Conservation (phyloP, 768 basidiomycete genomes). For the Auricularia auricula-judae region DNA sequence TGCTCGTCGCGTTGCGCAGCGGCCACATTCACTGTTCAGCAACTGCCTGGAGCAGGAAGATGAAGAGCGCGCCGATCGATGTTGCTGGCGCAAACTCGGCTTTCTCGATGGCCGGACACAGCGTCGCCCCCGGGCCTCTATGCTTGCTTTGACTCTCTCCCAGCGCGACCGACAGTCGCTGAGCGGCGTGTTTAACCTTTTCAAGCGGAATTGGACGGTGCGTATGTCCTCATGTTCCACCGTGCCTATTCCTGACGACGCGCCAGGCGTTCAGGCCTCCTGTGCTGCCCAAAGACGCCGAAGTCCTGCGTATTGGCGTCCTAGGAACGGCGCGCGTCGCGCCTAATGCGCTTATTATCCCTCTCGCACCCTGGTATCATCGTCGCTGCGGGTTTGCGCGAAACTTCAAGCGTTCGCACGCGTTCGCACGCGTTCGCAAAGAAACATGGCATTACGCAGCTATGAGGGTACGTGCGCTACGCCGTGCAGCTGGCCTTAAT, state of each 20-base stretch:
- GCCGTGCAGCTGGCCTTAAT: not conserved
- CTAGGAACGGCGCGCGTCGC: conserved; percentile 21
- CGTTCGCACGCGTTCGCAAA: too few relatives aligned
- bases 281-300: not conserved
- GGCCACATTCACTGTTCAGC: too few relatives aligned
- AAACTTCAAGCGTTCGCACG: conserved; percentile 14
- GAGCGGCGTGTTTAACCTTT: not conserved
- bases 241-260: not conserved
- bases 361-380: conserved; percentile 17
- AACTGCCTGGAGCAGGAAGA: too few relatives aligned
- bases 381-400: conserved; percentile 22
- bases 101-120: too few relatives aligned
- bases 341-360: conserved; percentile 16
- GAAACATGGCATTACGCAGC: conserved; percentile 17
- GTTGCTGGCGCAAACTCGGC: too few relatives aligned
- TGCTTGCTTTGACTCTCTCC: too few relatives aligned
- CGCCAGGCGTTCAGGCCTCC: not conserved
- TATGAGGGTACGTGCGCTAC: conserved; percentile 12
- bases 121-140: too few relatives aligned
- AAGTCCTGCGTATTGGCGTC: conserved; percentile 14
- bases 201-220: not conserved
- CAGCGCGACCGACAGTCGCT: not conserved
- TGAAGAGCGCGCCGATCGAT: too few relatives aligned
- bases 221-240: not conserved
- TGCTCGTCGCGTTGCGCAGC: too few relatives aligned